Evolutionary conservation across 179 eudicot species (phyloP).

Genomic region (Gypsophila paniculata): DNA sequence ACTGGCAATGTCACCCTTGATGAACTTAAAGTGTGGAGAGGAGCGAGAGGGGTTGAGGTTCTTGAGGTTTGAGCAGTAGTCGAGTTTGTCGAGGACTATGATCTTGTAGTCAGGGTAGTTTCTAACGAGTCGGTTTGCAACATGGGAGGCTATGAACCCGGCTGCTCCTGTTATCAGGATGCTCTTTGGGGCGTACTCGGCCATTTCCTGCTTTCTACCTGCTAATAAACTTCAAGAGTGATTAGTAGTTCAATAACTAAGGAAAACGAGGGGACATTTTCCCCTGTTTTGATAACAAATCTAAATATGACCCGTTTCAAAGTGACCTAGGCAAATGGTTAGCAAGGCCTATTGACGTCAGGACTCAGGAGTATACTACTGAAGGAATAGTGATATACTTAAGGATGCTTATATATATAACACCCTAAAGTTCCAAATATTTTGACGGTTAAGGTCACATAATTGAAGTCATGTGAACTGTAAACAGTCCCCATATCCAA

Average conservation of each 20-base stretch:
- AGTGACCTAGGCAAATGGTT: too few species aligned
- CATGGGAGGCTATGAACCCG: constrained; percentile 35
- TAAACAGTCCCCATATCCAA: too few species aligned
- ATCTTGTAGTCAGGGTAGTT: constrained; percentile 39
- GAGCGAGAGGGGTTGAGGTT: constrained; percentile 35
- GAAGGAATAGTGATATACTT: too few species aligned
- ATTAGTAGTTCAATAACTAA: neutral
- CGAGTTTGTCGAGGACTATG: constrained; percentile 44
- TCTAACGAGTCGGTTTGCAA: constrained; percentile 32
- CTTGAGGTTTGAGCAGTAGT: constrained; percentile 42
- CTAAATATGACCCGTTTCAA: too few species aligned
- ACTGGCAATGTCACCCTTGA: constrained; percentile 43
- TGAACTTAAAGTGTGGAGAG: constrained; percentile 40
- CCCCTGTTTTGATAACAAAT: too few species aligned
- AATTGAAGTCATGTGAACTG: too few species aligned
- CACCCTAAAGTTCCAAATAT: too few species aligned
- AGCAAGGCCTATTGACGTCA: too few species aligned
- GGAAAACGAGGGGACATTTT: too few species aligned
- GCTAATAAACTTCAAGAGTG: neutral
- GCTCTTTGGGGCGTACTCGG: constrained; percentile 18
- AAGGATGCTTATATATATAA: too few species aligned
- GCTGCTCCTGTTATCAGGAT: constrained; percentile 38
- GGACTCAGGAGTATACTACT: too few species aligned
- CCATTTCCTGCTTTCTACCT: neutral
- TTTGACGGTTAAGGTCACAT: too few species aligned